Conservation (phyloP, 768 basidiomycete species). For the Coprinopsis sp. region DNA sequence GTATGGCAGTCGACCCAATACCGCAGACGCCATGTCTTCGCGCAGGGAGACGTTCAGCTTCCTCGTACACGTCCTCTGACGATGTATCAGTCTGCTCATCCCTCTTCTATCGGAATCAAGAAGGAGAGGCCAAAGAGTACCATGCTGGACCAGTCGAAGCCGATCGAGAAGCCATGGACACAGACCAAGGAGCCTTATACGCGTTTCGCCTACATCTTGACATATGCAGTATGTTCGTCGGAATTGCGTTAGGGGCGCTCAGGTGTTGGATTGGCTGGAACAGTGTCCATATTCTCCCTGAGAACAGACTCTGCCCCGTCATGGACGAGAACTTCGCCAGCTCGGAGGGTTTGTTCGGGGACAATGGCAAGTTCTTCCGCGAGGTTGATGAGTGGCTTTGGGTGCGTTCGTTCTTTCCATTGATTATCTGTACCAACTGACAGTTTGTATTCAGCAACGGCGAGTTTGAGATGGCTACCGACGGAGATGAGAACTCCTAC, state of each 20-base stretch:
- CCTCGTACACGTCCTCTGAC: slow-evolving; percentile 57
- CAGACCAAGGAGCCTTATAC: slow-evolving; percentile 49
- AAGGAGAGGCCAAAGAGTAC: slow-evolving; percentile 48
- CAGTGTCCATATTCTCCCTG: slow-evolving; percentile 42
- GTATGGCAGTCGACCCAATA: slow-evolving; percentile 28
- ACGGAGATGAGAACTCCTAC: slow-evolving; percentile 67
- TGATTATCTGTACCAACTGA: slow-evolving; percentile 7
- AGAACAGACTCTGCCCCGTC: slow-evolving; percentile 55
- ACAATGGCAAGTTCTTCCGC: slow-evolving; percentile 63
- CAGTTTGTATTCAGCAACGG: slow-evolving; percentile 47
- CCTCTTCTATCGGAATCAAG: slow-evolving; percentile 33
- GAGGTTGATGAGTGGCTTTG: slow-evolving; percentile 89
- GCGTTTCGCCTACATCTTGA: slow-evolving; percentile 56
- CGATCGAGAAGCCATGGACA: slow-evolving; percentile 63
- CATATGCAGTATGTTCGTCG: slow-evolving; percentile 58
- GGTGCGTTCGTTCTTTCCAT: slow-evolving; percentile 34
- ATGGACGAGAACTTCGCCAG: slow-evolving; percentile 74
- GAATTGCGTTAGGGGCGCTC: slow-evolving; percentile 46
- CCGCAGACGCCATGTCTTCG: slow-evolving; percentile 23
- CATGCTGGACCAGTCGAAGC: slow-evolving; percentile 32
- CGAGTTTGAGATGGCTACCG: slow-evolving; percentile 86
- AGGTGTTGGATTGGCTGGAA: slow-evolving; percentile 57
- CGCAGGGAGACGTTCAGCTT: slow-evolving; percentile 52
- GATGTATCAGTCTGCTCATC: slow-evolving; percentile 44
- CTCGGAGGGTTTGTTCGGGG: slow-evolving; percentile 52